Evolutionary conservation across 306 rosid genomes (phyloP).

Genomic region (Malus fusca): DNA sequence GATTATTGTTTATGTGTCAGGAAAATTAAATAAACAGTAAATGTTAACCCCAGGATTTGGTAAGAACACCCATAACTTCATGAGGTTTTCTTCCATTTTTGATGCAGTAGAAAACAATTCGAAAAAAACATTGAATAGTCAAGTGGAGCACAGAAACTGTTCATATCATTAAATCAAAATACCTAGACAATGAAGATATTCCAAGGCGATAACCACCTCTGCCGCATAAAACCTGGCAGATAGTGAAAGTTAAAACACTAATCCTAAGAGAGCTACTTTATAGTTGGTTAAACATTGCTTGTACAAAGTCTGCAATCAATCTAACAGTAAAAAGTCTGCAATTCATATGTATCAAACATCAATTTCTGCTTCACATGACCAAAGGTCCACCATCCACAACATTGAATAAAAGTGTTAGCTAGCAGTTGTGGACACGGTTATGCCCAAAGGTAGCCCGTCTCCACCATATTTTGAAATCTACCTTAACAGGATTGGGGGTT

Average conservation of each 20-base stretch:
- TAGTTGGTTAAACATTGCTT: not conserved
- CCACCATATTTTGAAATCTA: not conserved
- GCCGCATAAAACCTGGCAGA: constrained; percentile 81
- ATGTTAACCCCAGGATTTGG: not conserved
- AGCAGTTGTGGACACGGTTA: not conserved
- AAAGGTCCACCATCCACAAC: not conserved
- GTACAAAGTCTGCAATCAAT: not conserved
- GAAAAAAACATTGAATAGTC: not conserved
- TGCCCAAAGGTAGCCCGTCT: not conserved
- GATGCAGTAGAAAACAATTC: not conserved
- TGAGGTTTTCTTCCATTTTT: not conserved
- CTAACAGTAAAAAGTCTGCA: not conserved
- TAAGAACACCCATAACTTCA: not conserved
- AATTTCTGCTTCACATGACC: constrained; percentile 4
- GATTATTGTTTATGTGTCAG: not conserved
- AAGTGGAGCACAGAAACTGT: not conserved
- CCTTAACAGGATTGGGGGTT: not conserved
- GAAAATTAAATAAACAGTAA: not conserved
- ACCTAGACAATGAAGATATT: constrained; percentile 98
- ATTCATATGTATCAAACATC: not conserved
- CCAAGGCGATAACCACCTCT: constrained; percentile 84
- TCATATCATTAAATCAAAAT: constrained; percentile 4
- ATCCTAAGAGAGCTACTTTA: not conserved
- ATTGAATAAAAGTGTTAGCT: not conserved
- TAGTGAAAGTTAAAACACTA: constrained; percentile 13